A percentile compares a stretch with the other conserved stretches of the same genome.
Evolutionary conservation across 257 asterid genomes (phyloP).

Genomic region (Solanum verrucosum): DNA sequence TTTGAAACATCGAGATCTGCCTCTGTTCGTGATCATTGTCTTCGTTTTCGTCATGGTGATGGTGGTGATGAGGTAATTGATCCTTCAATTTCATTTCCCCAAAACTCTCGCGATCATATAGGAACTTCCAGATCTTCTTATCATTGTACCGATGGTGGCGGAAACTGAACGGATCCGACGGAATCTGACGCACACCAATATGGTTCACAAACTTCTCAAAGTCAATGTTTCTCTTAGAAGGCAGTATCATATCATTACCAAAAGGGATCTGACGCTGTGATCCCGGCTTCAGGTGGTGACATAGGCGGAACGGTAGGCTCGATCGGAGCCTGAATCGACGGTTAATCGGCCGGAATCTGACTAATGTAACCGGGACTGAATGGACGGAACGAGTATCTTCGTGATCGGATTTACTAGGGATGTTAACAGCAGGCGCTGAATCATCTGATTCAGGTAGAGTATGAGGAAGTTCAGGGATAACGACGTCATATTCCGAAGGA

Average conservation of each 20-base stretch:
- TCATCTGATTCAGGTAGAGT: conserved; percentile 6
- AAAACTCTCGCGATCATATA: not conserved
- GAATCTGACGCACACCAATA: conserved; percentile 11
- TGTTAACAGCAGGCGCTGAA: conserved; percentile 5
- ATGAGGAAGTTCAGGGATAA: not conserved
- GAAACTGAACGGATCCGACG: conserved; percentile 17
- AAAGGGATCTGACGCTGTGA: conserved; percentile 16
- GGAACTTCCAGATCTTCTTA: not conserved
- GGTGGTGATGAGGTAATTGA: conserved; percentile 9
- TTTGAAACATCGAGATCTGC: not conserved
- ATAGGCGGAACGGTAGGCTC: not conserved
- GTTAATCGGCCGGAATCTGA: conserved; percentile 35
- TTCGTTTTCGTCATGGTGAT: conserved; percentile 4
- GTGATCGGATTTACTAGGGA: conserved; percentile 15
- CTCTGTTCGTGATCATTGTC: not conserved
- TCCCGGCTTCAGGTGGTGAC: conserved; percentile 11
- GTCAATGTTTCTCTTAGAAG: conserved; percentile 31
- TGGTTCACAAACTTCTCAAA: conserved; percentile 9
- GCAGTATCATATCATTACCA: conserved; percentile 35
- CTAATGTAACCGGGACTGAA: conserved; percentile 12
- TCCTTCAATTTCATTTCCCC: not conserved
- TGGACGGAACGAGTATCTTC: conserved; percentile 8
- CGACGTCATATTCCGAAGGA: not conserved
- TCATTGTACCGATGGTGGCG: conserved; percentile 12
- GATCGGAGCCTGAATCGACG: conserved; percentile 31